Conservation (phyloP, 129 eudicot species). For the Heracleum sosnowskyi region DNA sequence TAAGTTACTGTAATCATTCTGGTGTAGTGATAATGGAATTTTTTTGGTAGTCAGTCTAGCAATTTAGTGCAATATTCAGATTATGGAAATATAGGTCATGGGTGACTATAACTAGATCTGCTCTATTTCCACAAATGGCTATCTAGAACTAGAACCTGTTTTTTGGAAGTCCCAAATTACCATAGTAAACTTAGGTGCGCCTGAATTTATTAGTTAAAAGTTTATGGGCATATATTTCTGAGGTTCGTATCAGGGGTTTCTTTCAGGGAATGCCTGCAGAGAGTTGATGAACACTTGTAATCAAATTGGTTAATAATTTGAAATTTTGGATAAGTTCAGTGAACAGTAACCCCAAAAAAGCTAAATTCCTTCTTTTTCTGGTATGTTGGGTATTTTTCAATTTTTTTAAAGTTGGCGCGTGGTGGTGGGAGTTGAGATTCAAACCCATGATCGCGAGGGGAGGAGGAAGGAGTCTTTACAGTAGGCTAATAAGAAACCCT, state of each 20-base stretch:
- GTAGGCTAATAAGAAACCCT: not conserved
- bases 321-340: no score
- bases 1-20: not conserved
- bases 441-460: no score
- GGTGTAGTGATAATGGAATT: conserved; percentile 5
- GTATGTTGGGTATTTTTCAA: no score
- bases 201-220: no score
- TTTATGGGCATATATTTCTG: not conserved
- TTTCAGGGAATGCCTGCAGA: not conserved
- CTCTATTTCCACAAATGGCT: not conserved
- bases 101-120: not conserved
- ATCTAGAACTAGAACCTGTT: not conserved
- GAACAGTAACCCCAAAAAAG: no score
- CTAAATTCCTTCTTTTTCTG: no score
- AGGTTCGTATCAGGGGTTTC: not conserved
- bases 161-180: not conserved
- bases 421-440: no score
- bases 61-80: not conserved
- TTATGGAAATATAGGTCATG: not conserved
- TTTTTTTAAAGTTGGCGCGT: no score
- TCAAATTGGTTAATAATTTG: no score
- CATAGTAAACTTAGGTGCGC: not conserved
- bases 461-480: no score
- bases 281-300: not conserved
- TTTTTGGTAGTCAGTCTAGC: not conserved